Evolutionary conservation across 2,329 filamentous ascomycete species (phyloP), one percentile per base, ranked within the genome.

Genomic region (Fusarium chuoi): DNA sequence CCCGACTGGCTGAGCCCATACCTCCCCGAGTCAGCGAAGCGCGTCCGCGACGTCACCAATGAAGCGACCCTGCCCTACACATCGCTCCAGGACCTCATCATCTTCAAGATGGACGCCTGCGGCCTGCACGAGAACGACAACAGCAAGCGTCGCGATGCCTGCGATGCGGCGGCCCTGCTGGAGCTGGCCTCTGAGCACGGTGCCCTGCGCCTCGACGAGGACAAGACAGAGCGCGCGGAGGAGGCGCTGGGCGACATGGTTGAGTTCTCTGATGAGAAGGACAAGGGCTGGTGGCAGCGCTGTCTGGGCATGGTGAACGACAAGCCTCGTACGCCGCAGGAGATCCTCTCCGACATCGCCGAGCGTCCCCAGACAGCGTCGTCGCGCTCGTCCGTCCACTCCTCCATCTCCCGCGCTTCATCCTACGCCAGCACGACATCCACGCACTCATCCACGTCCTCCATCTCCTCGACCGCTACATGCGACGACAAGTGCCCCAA

Each of bases 251-350:
- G 69, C 4, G 78, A 79, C 8, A 67, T 79, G 39, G 70, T 77
- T 20, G 70, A 79, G 65, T 78, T 73, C 45, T 79, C 71, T 1
- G 54, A 51, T n/a, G 78, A 76, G 48, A 70, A 78, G 45, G 69
- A 79, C 49, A 79, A 77, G 71, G 75, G 67, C 48, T 79, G 78
- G 78, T 79, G 78, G 78, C 78, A 79, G 71, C 78, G 78, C 9
- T 70, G 65, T 5, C 68, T 79, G 18, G 78, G 78, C 22, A 71
- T 72, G 65, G 55, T 69, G 24, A 65, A 76, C 13, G 68, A 79
- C 22, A 76, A 77, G 61, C 76, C 65, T 6, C 56, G 73, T 7
- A 78, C 78, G 5, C 63, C 76, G 3, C 77, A 79, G 51, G 75
- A 79, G 45, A 79, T 79, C n/a, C 69, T 79, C 18, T 77, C 78